Base-by-base conservation (phyloP, 2,329 filamentous ascomycete genomes). In the Pseudogymnoascus sp. region DNA sequence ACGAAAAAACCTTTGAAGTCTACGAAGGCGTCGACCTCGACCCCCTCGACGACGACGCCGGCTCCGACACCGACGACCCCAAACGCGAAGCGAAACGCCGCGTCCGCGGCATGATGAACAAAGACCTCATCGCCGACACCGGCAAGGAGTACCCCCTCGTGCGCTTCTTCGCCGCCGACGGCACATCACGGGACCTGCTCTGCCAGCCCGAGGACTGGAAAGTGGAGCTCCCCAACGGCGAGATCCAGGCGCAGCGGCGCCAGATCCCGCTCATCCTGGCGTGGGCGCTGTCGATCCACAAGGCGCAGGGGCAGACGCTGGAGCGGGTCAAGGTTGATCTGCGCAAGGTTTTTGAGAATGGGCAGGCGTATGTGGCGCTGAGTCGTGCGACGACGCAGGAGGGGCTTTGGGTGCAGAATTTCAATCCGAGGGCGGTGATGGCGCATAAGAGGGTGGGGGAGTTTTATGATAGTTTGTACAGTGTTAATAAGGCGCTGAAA, bases 271-370 rank as follows among this genome's bases (percentile, higher is more conserved):
- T 99, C 60, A 97, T 99, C 66, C 81, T 99, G 30, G 94, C 94
- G 0, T 99, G 94, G 94, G 94, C 94, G 1, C 78, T 99, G 19
- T 96, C 92, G 0, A 99, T 99, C 64, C 94, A 99, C 79, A 99
- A 99, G 76, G 94, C 94, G 0, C 93, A 97, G 73, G 93, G 93
- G 1, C 93, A 97, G 74, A 97, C 93, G 1, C 67, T 74, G 19
- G 92, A 96, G 71, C 83, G 93, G 60, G 94, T 99, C 64, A 96
- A 96, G 72, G 94, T 99, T 25, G 92, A 99, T 72, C 80, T 99
- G 0, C 90, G 91, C 30, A 89, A 85, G 65, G 90, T 96, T 1
- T 99, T 99, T 69, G 94, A 99, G 73, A 97, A 96, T 75, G 94
- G 94, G 0, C 94, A 99, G 74, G 94, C 94, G 5, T 99, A 99